A percentile compares a stretch with the other conserved stretches of the same genome.
phyloP scores from a whole-genome alignment of 305 asterid genomes.

The Fraxinus paxiana region DNA sequence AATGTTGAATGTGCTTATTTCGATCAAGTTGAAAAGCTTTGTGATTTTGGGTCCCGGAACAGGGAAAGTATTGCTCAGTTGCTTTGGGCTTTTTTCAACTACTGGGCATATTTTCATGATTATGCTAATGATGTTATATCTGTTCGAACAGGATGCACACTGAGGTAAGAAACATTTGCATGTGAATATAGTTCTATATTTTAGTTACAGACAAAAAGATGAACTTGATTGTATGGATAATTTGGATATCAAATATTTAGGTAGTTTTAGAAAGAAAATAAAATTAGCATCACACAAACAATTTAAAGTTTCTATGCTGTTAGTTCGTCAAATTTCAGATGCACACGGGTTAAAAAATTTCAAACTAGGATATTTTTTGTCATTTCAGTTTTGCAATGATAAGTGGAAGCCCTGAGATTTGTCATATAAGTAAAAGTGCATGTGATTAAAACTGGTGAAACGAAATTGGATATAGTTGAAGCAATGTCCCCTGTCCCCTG shows the following conservation, averaged over 20 bases:
- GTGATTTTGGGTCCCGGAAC: conserved; percentile 56
- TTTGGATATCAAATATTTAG: neutral
- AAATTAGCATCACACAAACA: neutral
- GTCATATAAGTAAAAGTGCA: neutral
- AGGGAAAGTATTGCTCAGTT: conserved; percentile 59
- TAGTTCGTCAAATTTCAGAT: neutral
- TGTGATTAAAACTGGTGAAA: neutral
- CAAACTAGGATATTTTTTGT: neutral
- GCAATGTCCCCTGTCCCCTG: neutral
- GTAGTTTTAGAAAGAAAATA: neutral
- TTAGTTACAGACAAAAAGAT: neutral
- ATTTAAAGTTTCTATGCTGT: neutral
- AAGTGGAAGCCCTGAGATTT: neutral
- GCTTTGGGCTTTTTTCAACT: conserved; percentile 80
- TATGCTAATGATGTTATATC: conserved; percentile 83
- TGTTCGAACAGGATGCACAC: conserved; percentile 62
- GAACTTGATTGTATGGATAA: neutral
- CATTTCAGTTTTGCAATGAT: neutral
- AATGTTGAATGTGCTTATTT: conserved; percentile 65
- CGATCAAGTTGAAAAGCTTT: conserved; percentile 70
- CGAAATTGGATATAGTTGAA: neutral
- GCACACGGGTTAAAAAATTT: neutral
- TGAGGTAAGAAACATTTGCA: conserved; percentile 53
- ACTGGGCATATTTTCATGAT: conserved; percentile 92
- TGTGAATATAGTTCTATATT: neutral